These are phyloP conservation scores for Geotrichum klebahnii DNA, from an alignment of 1,139 yeast species.

Conservation along the genomic window DNA sequence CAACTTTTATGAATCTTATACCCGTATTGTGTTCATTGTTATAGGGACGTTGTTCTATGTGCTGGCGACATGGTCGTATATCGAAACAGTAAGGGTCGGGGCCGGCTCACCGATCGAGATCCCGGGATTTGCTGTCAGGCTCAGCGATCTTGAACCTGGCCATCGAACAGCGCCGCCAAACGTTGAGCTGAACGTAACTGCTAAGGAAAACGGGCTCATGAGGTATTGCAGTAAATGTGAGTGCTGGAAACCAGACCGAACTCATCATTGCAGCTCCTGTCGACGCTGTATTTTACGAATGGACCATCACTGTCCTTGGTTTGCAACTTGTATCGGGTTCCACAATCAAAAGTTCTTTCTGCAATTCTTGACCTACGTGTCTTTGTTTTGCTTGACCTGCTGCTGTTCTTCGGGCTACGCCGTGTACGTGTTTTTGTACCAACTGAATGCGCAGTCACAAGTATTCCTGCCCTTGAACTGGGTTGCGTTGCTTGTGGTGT, in stretches of 20 bases:
- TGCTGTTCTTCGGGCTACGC: conserved; percentile 42
- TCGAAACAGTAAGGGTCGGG: conserved; percentile 52
- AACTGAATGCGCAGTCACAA: conserved; percentile 19
- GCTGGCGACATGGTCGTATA: conserved; percentile 46
- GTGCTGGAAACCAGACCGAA: conserved; percentile 88
- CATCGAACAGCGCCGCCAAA: conserved; percentile 40
- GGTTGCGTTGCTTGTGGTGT: conserved; percentile 56
- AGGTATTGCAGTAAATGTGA: conserved; percentile 68
- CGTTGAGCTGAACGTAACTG: conserved; percentile 38
- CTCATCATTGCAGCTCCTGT: conserved; percentile 44
- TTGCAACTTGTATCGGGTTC: conserved; percentile 82
- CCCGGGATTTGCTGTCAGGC: conserved; percentile 27
- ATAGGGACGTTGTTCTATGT: conserved; percentile 33
- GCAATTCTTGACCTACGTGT: conserved; percentile 63
- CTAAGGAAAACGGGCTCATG: conserved; percentile 47
- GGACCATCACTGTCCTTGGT: conserved; percentile 98
- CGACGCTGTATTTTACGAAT: conserved; percentile 40
- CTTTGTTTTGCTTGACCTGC: conserved; percentile 48
- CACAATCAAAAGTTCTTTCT: conserved; percentile 73
- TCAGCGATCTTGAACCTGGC: conserved; percentile 28
- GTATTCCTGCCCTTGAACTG: conserved; percentile 55
- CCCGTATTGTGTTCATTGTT: conserved; percentile 25
- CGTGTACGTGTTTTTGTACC: conserved; percentile 30
- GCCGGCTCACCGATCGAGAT: conserved; percentile 49
- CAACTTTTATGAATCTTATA: conserved; percentile 29